Base-by-base conservation (phyloP, 305 asterid genomes). In the Fraxinus xanthoxyloides region DNA sequence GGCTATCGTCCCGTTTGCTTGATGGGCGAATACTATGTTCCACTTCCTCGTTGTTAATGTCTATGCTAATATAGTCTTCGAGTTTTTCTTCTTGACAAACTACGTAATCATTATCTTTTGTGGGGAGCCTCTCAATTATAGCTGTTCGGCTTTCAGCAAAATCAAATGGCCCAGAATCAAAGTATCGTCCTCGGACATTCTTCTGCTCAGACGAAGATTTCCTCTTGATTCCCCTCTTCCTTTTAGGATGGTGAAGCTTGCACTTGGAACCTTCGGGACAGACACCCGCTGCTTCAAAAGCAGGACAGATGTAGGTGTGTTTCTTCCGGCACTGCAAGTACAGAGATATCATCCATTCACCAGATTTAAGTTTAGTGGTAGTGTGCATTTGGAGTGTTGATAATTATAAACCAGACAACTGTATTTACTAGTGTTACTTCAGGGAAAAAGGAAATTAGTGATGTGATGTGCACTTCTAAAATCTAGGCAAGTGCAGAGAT, bases 191-290 rank as follows among this genome's bases (percentile, higher is more conserved):
- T 73, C 89, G 84, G 34, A 87, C 91, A 84, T 86, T 85, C 89
- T 88, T 93, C 84, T 81, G 87, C 84, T 88, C 91, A 23, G 13
- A 75, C 7, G 81, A n/a, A 13, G 90, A 87, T 81, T 86, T 90
- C 90, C 88, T 87, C 85, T 91, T 87, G 80, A 28, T 69, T 79
- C 83, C 94, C 19, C 79, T 82, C 91, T 89, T 95, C 90, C 86
- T 90, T 82, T 90, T 94, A 2, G 98, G 99, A 75, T 96, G 98
- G 87, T 94, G 98, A 82, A 96, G 98, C 93, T 93, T 96, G 98
- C 98, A 94, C 13, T 91, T 86, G 12, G 93, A 85, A 81, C 86
- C 92, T 88, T 87, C 92, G 4, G 90, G 87, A 76, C 98, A 96
- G 32, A 31, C 83, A 83, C 99, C 99, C 2, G 91, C 91, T 10